Percentiles rank a stretch among this genome's conserved stretches.
Evolutionary conservation across 78 protist genomes (phyloP).

Genomic region (Planoprotostelium fungivorum): DNA sequence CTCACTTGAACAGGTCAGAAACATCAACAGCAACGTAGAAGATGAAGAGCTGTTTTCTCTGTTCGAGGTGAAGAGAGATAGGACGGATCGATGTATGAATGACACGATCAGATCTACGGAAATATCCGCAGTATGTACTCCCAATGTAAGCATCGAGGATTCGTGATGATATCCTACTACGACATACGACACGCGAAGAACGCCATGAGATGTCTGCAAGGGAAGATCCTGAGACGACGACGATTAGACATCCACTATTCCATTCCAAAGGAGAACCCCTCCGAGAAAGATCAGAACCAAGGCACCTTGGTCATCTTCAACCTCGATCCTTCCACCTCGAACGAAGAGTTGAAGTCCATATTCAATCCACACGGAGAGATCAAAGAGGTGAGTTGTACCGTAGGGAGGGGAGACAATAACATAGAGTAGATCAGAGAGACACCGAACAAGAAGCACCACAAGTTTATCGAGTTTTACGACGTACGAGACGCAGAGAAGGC

Average conservation of each 20-base stretch:
- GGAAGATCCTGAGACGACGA: not conserved
- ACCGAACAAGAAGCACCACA: constrained; percentile 75
- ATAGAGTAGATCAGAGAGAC: constrained; percentile 70
- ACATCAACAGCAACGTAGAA: not conserved
- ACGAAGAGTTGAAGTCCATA: constrained; percentile 14
- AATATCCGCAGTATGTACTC: not conserved
- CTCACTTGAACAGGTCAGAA: no score
- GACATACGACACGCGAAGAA: constrained; percentile 66
- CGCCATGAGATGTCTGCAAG: constrained; percentile 45
- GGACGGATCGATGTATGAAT: not conserved
- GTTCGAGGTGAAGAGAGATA: not conserved
- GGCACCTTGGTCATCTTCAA: constrained; percentile 83
- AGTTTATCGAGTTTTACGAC: constrained; percentile 78
- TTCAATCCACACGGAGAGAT: constrained; percentile 70
- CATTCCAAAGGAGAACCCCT: constrained; percentile 29
- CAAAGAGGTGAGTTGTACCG: constrained; percentile 45
- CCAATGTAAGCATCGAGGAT: constrained; percentile 50
- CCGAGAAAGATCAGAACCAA: constrained; percentile 39
- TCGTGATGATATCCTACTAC: constrained; percentile 54
- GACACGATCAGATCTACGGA: not conserved
- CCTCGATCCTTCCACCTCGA: constrained; percentile 25
- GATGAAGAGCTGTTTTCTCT: not conserved
- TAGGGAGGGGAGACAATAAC: no score
- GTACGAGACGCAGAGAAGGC: constrained; percentile 63
- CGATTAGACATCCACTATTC: constrained; percentile 45